Base-by-base conservation (phyloP, 1,284 basidiomycete genomes). In the Marasmius tenuissimus region DNA sequence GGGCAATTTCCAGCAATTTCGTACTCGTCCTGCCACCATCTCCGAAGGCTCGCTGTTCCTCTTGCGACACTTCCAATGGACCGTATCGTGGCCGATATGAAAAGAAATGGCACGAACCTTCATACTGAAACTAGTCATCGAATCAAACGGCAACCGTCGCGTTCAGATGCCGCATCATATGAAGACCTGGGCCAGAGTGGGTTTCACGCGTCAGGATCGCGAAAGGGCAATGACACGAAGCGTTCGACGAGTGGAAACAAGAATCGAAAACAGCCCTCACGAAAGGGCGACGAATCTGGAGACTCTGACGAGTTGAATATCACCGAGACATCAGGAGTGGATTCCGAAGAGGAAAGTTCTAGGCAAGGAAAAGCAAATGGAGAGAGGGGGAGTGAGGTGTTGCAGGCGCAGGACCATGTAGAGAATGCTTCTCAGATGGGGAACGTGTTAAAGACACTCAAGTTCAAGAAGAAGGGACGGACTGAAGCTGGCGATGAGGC, bases 21-120 rank as follows among this genome's bases (percentile, higher is more conserved):
- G 2, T 49, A n/a, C 12, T 27, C 20, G 70, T 68, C 57, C 72
- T 73, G 58, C 71, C 71, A 34, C 71, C 64, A 54, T 61, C 67
- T 10, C 27, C 60, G 27, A 67, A 63, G 18, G 33, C 18, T 20
- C 27, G 56, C 50, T 62, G 55, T 50, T 16, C 50, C 18, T 60
- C 37, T 10, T 49, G 70, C 70, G 14, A 50, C 45, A 4, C 27
- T 27, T 27, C 27, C 27, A 27, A 27, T 27, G 27, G 27, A 27
- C 4, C 2, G 4, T 2, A 27, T 27, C 27, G 27, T 27, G 27
- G 27, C 27, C 27, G 27, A 27, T 27, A 2, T 2, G 27, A 27
- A 27, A 4, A 27, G 27, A 27, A 27, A 27, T 27, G 2, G 4
- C 4, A 27, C 27, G 27, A 4, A 27, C 27, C 2, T 27, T 4